Evolutionary conservation across 306 rosid genomes (phyloP).

Genomic region (Begonia peltatifolia): DNA sequence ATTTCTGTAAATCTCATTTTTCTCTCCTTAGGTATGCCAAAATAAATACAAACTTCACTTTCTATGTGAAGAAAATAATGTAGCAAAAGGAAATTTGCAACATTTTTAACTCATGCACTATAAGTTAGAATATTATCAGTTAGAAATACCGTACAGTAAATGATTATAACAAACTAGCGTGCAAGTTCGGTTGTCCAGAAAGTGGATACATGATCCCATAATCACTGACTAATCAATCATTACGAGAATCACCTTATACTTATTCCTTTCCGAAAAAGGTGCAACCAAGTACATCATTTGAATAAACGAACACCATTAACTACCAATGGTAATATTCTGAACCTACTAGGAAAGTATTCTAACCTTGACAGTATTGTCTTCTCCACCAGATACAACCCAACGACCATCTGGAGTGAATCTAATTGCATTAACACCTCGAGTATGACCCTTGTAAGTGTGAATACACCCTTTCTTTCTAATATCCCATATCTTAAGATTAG

Average conservation of each 20-base stretch:
- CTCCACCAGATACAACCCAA: conserved; percentile 99
- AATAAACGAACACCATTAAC: background rate
- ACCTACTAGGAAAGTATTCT: conserved; percentile 14
- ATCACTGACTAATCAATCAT: background rate
- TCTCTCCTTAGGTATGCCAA: too few relatives aligned
- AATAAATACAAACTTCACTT: too few relatives aligned
- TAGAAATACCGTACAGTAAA: too few relatives aligned
- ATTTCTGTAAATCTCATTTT: too few relatives aligned
- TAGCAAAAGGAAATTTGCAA: too few relatives aligned
- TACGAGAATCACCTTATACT: background rate
- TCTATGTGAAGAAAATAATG: too few relatives aligned
- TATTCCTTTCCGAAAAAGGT: background rate
- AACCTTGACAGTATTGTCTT: conserved; percentile 98
- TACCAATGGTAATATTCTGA: background rate
- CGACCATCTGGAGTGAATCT: conserved; percentile 99
- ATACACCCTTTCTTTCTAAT: conserved; percentile 98
- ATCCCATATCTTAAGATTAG: conserved; percentile 98
- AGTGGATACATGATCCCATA: too few relatives aligned
- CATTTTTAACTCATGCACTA: too few relatives aligned
- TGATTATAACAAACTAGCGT: too few relatives aligned
- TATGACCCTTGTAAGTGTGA: conserved; percentile 98
- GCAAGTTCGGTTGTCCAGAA: too few relatives aligned
- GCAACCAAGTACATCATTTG: background rate
- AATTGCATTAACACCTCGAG: conserved; percentile 95
- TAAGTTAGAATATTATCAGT: too few relatives aligned